Evolutionary conservation across 2,329 filamentous ascomycete genomes (phyloP).

Genomic region (Acrocalymma vagum): DNA sequence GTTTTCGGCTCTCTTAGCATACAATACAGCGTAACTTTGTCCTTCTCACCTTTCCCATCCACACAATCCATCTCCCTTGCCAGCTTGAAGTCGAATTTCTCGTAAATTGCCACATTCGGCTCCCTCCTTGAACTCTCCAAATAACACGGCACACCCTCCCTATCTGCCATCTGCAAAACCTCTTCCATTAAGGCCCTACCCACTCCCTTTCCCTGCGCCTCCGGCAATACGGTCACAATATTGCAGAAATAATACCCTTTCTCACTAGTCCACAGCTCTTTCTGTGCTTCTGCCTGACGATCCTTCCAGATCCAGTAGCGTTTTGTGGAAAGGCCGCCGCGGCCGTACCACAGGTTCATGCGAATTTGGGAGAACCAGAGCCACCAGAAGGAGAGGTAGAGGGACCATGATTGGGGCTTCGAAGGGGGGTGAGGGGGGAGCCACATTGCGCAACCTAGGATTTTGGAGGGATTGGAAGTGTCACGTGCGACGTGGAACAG

Average conservation of each 20-base stretch:
- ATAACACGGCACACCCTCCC: slow-evolving; percentile 71
- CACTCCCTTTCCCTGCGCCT: slow-evolving; percentile 72
- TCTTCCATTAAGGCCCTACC: slow-evolving; percentile 70
- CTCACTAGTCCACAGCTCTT: slow-evolving; percentile 69
- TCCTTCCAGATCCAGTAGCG: slow-evolving; percentile 79
- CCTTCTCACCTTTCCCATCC: slow-evolving; percentile 63
- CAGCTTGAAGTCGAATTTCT: slow-evolving; percentile 72
- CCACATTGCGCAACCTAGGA: slow-evolving; percentile 79
- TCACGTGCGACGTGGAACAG: slow-evolving; percentile 76
- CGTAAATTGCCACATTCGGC: slow-evolving; percentile 76
- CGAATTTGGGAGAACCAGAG: slow-evolving; percentile 71
- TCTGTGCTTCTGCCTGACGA: slow-evolving; percentile 69
- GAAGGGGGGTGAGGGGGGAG: slow-evolving; percentile 63
- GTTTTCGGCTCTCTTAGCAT: slow-evolving; percentile 52
- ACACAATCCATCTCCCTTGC: slow-evolving; percentile 72
- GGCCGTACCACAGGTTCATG: slow-evolving; percentile 74
- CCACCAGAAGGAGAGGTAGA: slow-evolving; percentile 71
- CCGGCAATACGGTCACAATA: slow-evolving; percentile 73
- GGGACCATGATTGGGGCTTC: slow-evolving; percentile 64
- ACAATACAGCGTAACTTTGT: slow-evolving; percentile 54
- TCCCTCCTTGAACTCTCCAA: slow-evolving; percentile 73
- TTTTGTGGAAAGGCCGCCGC: slow-evolving; percentile 72
- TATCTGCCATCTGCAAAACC: slow-evolving; percentile 70
- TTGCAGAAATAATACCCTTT: slow-evolving; percentile 80
- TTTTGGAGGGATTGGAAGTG: slow-evolving; percentile 54